Percentiles rank a stretch among this genome's conserved stretches.
phyloP scores from a whole-genome alignment of 2,329 filamentous ascomycete species.

The Arthrobotrys megalospora region DNA sequence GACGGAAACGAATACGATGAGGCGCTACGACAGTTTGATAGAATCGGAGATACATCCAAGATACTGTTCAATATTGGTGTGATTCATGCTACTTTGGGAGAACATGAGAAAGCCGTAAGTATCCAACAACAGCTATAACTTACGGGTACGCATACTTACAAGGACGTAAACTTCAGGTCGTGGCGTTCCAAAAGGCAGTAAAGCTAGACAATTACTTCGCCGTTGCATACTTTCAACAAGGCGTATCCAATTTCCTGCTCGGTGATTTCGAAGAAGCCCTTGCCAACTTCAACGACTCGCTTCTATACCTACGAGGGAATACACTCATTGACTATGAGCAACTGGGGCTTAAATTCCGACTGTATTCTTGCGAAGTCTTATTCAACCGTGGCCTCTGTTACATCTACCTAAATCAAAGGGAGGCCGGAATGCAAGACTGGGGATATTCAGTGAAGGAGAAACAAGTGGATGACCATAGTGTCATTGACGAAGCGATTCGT shows the following conservation, averaged over 20 bases:
- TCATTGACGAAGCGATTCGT: conserved; percentile 95
- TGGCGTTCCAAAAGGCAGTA: conserved; percentile 93
- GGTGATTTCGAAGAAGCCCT: conserved; percentile 97
- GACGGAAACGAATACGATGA: conserved; percentile 98
- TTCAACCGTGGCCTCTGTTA: conserved; percentile 98
- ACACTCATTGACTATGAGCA: conserved; percentile 98
- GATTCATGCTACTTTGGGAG: conserved; percentile 94
- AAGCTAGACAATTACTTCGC: conserved; percentile 94
- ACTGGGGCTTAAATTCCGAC: conserved; percentile 91
- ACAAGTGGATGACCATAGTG: conserved; percentile 94
- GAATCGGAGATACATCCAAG: conserved; percentile 94
- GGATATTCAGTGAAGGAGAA: conserved; percentile 94
- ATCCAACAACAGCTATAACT: conserved; percentile 3
- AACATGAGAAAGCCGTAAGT: conserved; percentile 94
- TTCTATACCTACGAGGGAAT: conserved; percentile 94
- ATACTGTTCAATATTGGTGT: conserved; percentile 99
- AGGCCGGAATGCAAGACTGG: conserved; percentile 91
- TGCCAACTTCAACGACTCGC: conserved; percentile 98
- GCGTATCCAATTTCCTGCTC: conserved; percentile 96
- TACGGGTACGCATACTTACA: conserved; percentile 31
- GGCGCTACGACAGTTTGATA: conserved; percentile 84
- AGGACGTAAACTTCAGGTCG: conserved; percentile 75
- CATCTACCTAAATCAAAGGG: conserved; percentile 93
- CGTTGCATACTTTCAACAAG: conserved; percentile 98
- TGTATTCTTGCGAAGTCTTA: conserved; percentile 96